Conservation (phyloP, 805 yeast genomes). For the Kodamaea laetipori region DNA sequence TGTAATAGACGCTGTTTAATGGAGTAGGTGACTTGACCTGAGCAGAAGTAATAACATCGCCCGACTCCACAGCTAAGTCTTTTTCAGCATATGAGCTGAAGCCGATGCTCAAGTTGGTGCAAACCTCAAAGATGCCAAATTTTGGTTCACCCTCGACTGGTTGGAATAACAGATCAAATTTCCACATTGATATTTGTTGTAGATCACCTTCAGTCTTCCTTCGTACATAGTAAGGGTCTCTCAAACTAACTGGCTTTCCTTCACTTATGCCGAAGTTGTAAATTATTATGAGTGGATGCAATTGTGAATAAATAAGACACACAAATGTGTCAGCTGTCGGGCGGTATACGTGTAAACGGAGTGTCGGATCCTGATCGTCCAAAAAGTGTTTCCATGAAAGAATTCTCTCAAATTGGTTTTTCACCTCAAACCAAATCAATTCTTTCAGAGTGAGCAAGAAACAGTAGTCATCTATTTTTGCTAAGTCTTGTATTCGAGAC, state of each 20-base stretch:
- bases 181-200: conserved; percentile 19
- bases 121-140: conserved; percentile 22
- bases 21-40: neutral
- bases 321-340: conserved; percentile 21
- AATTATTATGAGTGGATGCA: conserved; percentile 32
- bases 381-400: conserved; percentile 76
- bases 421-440: conserved; percentile 52
- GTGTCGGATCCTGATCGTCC: conserved; percentile 49
- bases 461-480: conserved; percentile 33
- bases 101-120: conserved; percentile 19
- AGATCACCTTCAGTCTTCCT: conserved; percentile 14
- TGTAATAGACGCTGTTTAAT: neutral
- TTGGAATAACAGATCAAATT: neutral
- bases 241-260: conserved; percentile 37
- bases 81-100: conserved; percentile 13
- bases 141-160: conserved; percentile 1
- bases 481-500: conserved; percentile 52
- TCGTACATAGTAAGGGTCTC: conserved; percentile 37
- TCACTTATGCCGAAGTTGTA: conserved; percentile 36
- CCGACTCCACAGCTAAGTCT: conserved; percentile 1
- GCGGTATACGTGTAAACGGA: conserved; percentile 39
- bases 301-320: conserved; percentile 33
- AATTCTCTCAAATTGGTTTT: conserved; percentile 42
- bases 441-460: conserved; percentile 69
- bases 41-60: neutral